These are phyloP conservation scores for Medicago ruthenica DNA, from an alignment of 306 rosid species.

Conservation along the genomic window DNA sequence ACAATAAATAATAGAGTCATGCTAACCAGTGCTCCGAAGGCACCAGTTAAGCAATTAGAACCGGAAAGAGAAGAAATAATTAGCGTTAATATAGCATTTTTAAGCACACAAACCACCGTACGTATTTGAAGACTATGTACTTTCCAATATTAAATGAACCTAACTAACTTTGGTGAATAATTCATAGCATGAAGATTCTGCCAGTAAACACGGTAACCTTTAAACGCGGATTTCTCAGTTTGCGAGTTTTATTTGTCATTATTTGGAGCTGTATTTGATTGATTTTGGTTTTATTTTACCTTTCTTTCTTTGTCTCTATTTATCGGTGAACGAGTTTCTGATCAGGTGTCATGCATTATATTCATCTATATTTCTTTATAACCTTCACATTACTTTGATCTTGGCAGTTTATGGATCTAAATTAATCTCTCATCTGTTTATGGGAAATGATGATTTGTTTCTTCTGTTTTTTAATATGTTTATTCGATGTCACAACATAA, in stretches of 20 bases:
- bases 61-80: too few species aligned
- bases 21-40: too few species aligned
- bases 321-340: conserved; percentile 42
- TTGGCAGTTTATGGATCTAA: conserved; percentile 48
- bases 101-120: conserved; percentile 5
- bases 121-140: conserved; percentile 31
- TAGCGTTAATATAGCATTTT: too few species aligned
- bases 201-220: conserved; percentile 32
- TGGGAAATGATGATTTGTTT: conserved; percentile 55
- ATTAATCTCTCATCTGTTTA: conserved; percentile 38
- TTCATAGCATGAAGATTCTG: conserved; percentile 32
- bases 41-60: too few species aligned
- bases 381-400: conserved; percentile 41
- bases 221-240: conserved; percentile 36
- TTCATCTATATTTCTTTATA: not conserved
- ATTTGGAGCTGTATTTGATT: conserved; percentile 18
- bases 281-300: not conserved
- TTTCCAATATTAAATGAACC: conserved; percentile 25
- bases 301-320: conserved; percentile 27
- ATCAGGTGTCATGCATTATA: conserved; percentile 34
- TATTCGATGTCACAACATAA: not conserved
- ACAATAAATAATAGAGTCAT: too few species aligned
- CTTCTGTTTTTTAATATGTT: conserved; percentile 30
- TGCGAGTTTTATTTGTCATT: conserved; percentile 36
- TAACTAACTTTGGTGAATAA: not conserved